These are phyloP conservation scores for Penicillium oxalicum DNA, from an alignment of 2,329 filamentous ascomycete genomes.

Conservation along the genomic window DNA sequence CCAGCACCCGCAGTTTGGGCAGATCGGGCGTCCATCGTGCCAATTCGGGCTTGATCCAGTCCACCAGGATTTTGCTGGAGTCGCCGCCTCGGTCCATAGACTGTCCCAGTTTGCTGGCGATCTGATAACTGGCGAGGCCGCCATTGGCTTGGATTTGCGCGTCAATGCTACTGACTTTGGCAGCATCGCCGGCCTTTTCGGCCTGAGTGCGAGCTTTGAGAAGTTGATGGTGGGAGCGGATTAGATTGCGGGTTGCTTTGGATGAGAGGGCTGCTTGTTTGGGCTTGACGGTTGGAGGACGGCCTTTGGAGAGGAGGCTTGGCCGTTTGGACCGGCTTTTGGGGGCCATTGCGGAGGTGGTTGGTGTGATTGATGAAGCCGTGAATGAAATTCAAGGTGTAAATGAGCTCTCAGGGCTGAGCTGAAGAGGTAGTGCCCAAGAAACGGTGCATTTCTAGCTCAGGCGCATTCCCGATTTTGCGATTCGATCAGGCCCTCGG, in stretches of 20 bases:
- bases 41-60: constrained; percentile 48
- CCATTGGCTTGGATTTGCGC: constrained; percentile 51
- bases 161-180: constrained; percentile 40
- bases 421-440: too few species aligned
- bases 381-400: neutral
- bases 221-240: constrained; percentile 55
- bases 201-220: constrained; percentile 53
- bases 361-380: neutral
- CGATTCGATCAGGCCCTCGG: too few species aligned
- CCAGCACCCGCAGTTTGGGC: constrained; percentile 61
- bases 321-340: constrained; percentile 32
- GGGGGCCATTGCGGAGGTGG: constrained; percentile 19
- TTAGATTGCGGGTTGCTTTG: constrained; percentile 53
- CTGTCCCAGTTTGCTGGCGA: constrained; percentile 58
- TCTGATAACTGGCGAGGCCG: constrained; percentile 55
- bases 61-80: constrained; percentile 53
- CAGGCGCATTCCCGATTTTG: too few species aligned
- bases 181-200: constrained; percentile 40
- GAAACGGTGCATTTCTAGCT: too few species aligned
- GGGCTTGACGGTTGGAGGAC: constrained; percentile 38
- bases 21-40: constrained; percentile 16
- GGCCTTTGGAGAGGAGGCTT: constrained; percentile 39
- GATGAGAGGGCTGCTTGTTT: constrained; percentile 46
- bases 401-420: neutral
- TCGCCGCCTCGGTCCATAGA: constrained; percentile 57